Evolutionary conservation across 2,329 filamentous ascomycete genomes (phyloP).

Genomic region (Aureobasidium sp.): DNA sequence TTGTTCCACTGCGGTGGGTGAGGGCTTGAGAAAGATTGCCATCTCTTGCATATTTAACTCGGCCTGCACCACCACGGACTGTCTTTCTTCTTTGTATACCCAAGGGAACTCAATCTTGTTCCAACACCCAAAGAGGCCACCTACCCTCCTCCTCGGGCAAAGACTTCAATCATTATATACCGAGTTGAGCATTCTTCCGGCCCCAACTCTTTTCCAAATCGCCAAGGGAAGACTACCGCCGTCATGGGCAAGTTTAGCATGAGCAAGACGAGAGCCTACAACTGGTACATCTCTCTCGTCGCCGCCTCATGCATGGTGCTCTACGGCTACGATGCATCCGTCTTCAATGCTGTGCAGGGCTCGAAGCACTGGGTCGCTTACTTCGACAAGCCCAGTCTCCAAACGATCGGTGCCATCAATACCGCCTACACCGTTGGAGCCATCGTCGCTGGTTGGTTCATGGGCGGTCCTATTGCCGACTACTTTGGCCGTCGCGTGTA

Average conservation of each 20-base stretch:
- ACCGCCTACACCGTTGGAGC: conserved; percentile 64
- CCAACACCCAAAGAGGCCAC: no score
- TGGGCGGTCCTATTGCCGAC: conserved; percentile 51
- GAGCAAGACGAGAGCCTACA: conserved; percentile 35
- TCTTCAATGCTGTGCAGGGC: conserved; percentile 64
- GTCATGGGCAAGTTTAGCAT: conserved; percentile 16
- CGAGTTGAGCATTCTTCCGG: no score
- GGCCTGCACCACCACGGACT: not conserved
- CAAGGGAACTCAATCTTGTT: not conserved
- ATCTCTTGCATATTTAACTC: not conserved
- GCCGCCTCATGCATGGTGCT: conserved; percentile 68
- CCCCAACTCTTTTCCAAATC: not conserved
- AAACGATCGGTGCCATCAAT: conserved; percentile 51
- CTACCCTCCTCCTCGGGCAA: no score
- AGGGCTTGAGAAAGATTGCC: not conserved
- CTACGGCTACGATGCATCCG: conserved; percentile 66
- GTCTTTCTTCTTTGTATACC: not conserved
- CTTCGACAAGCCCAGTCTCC: conserved; percentile 45
- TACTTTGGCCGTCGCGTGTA: conserved; percentile 18
- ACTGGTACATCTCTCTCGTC: conserved; percentile 58
- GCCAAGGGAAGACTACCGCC: not conserved
- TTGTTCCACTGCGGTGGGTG: not conserved
- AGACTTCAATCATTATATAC: not conserved
- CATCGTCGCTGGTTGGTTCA: conserved; percentile 61
- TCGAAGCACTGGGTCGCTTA: conserved; percentile 58